Percentiles rank a stretch among this genome's conserved stretches.
Evolutionary conservation across 768 basidiomycete species (phyloP).

Genomic region (Lactarius quietus): DNA sequence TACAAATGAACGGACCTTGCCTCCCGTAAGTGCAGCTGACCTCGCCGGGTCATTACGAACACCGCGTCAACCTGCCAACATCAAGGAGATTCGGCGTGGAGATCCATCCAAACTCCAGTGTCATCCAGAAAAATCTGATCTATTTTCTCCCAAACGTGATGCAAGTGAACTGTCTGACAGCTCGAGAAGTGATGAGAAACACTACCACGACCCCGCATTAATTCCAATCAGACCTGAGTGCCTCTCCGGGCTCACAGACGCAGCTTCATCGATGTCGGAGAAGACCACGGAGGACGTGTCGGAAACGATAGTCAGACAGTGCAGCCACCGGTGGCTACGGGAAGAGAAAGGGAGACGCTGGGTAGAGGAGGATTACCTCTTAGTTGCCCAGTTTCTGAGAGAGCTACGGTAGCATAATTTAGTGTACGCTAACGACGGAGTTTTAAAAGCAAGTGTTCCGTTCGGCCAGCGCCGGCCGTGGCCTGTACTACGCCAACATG

Average conservation of each 20-base stretch:
- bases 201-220: background rate
- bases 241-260: background rate
- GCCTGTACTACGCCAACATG: slow-evolving; percentile 42
- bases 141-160: slow-evolving; percentile 26
- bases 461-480: background rate
- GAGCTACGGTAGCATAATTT: slow-evolving; percentile 8
- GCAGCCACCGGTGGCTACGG: slow-evolving; percentile 39
- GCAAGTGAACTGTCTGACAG: background rate
- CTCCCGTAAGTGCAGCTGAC: background rate
- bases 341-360: slow-evolving; percentile 39
- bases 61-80: slow-evolving; percentile 2
- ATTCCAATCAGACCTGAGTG: background rate
- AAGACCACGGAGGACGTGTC: background rate
- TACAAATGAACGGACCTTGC: background rate
- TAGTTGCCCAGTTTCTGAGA: slow-evolving; percentile 37
- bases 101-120: slow-evolving; percentile 33
- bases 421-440: background rate
- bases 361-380: slow-evolving; percentile 37
- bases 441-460: background rate
- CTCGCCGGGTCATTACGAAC: background rate
- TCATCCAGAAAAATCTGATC: slow-evolving; percentile 35
- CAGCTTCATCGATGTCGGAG: background rate
- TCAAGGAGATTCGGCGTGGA: slow-evolving; percentile 7
- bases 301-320: slow-evolving; percentile 21
- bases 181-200: slow-evolving; percentile 8